These are phyloP conservation scores for Calamus simplicifolius DNA, from an alignment of 176 grass and related monocot species.

Conservation along the genomic window DNA sequence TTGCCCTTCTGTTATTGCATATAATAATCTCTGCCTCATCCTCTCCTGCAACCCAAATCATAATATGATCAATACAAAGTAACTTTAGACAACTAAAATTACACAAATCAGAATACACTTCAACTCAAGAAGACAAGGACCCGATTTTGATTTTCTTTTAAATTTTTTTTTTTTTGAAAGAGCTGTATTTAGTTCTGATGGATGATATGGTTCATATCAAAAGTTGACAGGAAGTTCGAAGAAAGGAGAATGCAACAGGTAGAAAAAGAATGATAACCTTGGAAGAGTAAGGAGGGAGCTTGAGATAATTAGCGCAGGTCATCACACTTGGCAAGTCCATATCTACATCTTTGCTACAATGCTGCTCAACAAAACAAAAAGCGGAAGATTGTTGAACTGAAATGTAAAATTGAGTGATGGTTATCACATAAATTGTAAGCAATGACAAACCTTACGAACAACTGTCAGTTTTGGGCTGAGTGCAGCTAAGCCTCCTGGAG, in stretches of 20 bases:
- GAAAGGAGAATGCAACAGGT: too few species aligned
- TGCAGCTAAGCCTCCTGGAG: conserved; percentile 74
- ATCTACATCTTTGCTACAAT: conserved; percentile 54
- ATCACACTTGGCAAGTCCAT: conserved; percentile 89
- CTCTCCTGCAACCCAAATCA: conserved; percentile 39
- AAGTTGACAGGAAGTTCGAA: too few species aligned
- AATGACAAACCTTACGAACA: conserved; percentile 76
- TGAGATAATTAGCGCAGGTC: conserved; percentile 98
- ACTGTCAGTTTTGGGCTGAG: conserved; percentile 90
- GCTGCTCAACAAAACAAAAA: conserved; percentile 37
- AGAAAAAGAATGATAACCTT: conserved; percentile 38
- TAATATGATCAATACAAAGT: too few species aligned
- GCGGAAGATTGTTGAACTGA: conserved; percentile 8
- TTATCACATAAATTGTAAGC: too few species aligned
- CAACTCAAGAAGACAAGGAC: too few species aligned
- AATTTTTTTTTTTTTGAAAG: too few species aligned
- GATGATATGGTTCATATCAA: too few species aligned
- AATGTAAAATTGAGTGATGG: background rate
- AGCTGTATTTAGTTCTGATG: too few species aligned
- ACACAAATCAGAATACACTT: too few species aligned
- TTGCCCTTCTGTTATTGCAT: conserved; percentile 69
- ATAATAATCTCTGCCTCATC: conserved; percentile 54
- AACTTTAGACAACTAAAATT: too few species aligned
- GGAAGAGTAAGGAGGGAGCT: conserved; percentile 84
- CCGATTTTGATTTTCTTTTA: too few species aligned